Evolutionary conservation across 495 filamentous ascomycete genomes (phyloP).

Genomic region (Penicillium pancosmium): DNA sequence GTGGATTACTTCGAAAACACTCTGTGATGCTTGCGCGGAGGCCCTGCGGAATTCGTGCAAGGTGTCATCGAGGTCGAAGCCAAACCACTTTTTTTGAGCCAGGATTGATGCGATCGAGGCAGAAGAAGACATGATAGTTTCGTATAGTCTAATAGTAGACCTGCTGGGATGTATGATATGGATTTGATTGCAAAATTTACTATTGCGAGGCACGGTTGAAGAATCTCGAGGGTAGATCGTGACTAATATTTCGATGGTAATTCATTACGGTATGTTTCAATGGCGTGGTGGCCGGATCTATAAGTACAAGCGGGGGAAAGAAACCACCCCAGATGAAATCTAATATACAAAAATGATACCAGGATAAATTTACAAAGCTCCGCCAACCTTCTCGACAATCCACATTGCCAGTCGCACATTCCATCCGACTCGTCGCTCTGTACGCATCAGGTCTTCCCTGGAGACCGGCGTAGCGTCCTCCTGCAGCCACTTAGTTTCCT

Average conservation of each 20-base stretch:
- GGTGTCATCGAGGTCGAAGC: constrained; percentile 47
- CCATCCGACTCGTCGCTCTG: constrained; percentile 80
- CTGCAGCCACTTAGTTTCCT: constrained; percentile 79
- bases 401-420: constrained; percentile 89
- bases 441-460: constrained; percentile 73
- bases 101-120: not conserved
- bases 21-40: constrained; percentile 28
- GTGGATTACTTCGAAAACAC: constrained; percentile 27
- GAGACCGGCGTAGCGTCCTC: constrained; percentile 67
- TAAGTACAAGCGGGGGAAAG: constrained; percentile 20
- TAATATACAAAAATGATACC: constrained; percentile 14
- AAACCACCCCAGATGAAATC: constrained; percentile 4
- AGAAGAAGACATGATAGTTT: not conserved
- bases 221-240: too few species aligned
- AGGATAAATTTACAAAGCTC: constrained; percentile 55
- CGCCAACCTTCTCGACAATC: constrained; percentile 76
- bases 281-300: constrained; percentile 12
- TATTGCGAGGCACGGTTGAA: too few species aligned
- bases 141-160: not conserved
- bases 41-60: constrained; percentile 45
- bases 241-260: not conserved
- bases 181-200: too few species aligned
- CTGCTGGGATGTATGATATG: too few species aligned
- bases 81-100: constrained; percentile 34
- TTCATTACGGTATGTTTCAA: constrained; percentile 1